Base-by-base conservation (phyloP, 2,329 filamentous ascomycete species). In the Nemania bipapillata region DNA sequence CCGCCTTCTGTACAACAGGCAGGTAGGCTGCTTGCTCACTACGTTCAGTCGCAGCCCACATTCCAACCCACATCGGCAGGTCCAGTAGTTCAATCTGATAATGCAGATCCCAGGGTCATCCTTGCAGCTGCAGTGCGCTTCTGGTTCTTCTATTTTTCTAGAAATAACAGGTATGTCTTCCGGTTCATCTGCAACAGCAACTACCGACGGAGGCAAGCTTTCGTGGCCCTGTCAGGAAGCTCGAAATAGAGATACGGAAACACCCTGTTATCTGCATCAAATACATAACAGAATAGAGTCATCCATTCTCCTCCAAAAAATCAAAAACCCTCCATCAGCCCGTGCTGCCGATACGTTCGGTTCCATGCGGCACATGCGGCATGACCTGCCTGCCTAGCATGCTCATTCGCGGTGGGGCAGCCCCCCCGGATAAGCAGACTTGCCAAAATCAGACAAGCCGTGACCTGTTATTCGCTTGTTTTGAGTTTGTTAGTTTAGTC, bases 381-480 rank as follows among this genome's bases (percentile, higher is more conserved):
- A 62, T 45, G 50, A 28, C 50, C 59, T 53, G 5, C 26, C 50
- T 53, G 28, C 50, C 28, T 15, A 17, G 17, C 11, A 26, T 53
- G 28, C 28, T n/a, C 24, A n/a, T n/a, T 5, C 9, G 9, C 20
- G 30, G 61, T 54, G 66, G 54, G 62, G 69, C 59, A 54, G 62
- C 57, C 58, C 54, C 53, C 50, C 49, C 50, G 4, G 66, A 55
- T 32, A 9, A 32, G 30, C 30, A 32, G 56, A 70, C 59, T 70
- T 70, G 45, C 68, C 60, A 42, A 62, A 70, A 70, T 9, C 40
- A 62, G 68, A 61, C 68, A 67, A 67, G 64, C 64, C 68, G 60
- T 53, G 58, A 11, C 60, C 45, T 70, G 40, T 67, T 61, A 70
- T 70, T 70, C 68, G 68, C 68, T 49, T 70, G 64, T 58, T 65